Evolutionary conservation across 441 rosid species (phyloP).

Genomic region (Brassica balearica): DNA sequence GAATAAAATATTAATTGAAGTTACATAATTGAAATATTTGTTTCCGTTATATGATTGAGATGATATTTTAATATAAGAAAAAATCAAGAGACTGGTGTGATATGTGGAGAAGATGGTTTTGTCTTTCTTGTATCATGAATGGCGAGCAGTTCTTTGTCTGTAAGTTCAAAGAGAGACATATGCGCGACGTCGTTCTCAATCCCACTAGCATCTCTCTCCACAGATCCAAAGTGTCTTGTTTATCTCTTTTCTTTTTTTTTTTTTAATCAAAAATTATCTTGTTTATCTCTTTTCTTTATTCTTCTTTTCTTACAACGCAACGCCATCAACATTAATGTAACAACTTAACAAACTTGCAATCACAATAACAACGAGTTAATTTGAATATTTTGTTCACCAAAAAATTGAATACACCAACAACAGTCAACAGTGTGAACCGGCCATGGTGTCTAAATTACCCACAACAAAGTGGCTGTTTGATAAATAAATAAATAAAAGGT

Average conservation of each 20-base stretch:
- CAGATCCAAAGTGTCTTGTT: too few species aligned
- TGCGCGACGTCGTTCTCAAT: constrained; percentile 42
- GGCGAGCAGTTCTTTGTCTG: constrained; percentile 44
- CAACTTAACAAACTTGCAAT: neutral
- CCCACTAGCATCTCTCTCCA: constrained; percentile 12
- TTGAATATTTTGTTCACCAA: neutral
- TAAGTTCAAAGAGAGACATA: constrained; percentile 25
- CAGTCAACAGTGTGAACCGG: neutral
- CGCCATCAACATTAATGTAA: constrained; percentile 5
- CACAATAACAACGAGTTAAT: neutral
- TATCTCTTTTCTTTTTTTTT: too few species aligned
- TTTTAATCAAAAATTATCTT: too few species aligned
- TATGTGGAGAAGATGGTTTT: constrained; percentile 48
- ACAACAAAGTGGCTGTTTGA: too few species aligned
- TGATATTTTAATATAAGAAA: constrained; percentile 33
- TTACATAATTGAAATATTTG: constrained; percentile 7
- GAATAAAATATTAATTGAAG: neutral
- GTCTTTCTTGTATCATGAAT: constrained; percentile 43
- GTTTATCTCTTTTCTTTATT: too few species aligned
- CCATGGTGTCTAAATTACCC: too few species aligned
- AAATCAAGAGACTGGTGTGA: constrained; percentile 29
- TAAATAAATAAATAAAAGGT: too few species aligned
- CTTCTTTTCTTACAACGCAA: constrained; percentile 1
- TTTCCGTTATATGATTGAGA: constrained; percentile 37
- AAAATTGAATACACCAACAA: neutral